A percentile compares a stretch with the other conserved stretches of the same genome.
These are phyloP conservation scores for Boeremia lycopersici DNA, from an alignment of 2,329 filamentous ascomycete genomes.

Conservation along the genomic window DNA sequence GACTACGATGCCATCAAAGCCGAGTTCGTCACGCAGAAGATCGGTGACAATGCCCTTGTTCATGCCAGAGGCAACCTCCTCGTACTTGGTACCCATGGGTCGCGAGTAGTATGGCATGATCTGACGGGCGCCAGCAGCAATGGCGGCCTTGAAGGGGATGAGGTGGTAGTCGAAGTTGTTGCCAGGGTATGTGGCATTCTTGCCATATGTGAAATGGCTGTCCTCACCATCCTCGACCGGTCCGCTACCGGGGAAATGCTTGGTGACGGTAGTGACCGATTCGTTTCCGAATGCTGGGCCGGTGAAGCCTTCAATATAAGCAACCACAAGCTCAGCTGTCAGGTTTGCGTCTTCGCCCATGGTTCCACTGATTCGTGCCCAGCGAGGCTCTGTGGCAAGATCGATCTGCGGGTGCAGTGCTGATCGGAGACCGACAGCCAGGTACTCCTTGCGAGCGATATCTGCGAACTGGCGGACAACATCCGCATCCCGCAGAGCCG, in stretches of 20 bases:
- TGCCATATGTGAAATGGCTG: slow-evolving; percentile 60
- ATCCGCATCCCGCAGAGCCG: slow-evolving; percentile 54
- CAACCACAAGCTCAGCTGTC: slow-evolving; percentile 45
- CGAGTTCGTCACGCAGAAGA: slow-evolving; percentile 55
- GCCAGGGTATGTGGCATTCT: slow-evolving; percentile 58
- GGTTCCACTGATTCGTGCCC: slow-evolving; percentile 55
- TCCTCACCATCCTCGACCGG: slow-evolving; percentile 58
- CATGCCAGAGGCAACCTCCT: slow-evolving; percentile 58
- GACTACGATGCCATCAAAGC: slow-evolving; percentile 59
- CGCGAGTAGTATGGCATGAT: slow-evolving; percentile 61
- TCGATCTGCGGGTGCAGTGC: slow-evolving; percentile 60
- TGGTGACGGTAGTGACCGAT: slow-evolving; percentile 57
- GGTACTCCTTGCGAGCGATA: slow-evolving; percentile 56
- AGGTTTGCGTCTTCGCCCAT: slow-evolving; percentile 58
- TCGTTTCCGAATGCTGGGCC: slow-evolving; percentile 51
- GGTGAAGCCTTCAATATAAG: slow-evolving; percentile 58
- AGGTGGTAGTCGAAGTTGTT: slow-evolving; percentile 59
- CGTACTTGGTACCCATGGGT: slow-evolving; percentile 55
- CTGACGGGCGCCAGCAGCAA: slow-evolving; percentile 56
- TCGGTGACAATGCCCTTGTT: slow-evolving; percentile 60
- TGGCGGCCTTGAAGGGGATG: slow-evolving; percentile 58
- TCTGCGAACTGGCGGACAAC: slow-evolving; percentile 57
- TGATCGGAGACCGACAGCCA: slow-evolving; percentile 51
- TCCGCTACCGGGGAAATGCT: slow-evolving; percentile 61
- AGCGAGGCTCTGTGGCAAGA: slow-evolving; percentile 58